These are phyloP conservation scores for Mixia osmundae DNA, from an alignment of 1,284 basidiomycete genomes.

Conservation along the genomic window DNA sequence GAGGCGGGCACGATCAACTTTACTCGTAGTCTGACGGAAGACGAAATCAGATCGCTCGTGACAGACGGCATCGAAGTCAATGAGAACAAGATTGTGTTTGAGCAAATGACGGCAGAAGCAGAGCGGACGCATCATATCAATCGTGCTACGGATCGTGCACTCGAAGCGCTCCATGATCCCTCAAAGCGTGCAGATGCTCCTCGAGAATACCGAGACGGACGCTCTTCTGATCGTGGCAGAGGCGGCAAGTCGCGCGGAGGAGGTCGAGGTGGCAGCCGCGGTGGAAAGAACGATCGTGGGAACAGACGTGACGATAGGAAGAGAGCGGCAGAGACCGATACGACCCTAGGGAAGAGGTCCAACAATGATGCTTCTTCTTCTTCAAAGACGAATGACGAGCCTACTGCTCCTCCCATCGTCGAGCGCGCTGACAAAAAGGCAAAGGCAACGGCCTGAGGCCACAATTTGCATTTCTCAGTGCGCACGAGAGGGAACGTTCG, in stretches of 20 bases:
- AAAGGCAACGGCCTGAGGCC: conserved; percentile 2
- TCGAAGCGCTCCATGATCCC: conserved; percentile 27
- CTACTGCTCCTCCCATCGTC: no score
- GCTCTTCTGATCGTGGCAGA: conserved; percentile 35
- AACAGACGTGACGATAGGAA: conserved; percentile 3
- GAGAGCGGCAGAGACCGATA: conserved; percentile 1
- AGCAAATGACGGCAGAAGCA: conserved; percentile 27
- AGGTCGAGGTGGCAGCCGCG: conserved; percentile 20
- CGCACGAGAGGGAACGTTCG: no score
- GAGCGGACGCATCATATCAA: conserved; percentile 56
- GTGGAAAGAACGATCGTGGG: conserved; percentile 16
- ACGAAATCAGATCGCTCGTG: no score
- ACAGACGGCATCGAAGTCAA: no score
- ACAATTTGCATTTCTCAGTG: no score
- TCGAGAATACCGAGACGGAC: conserved; percentile 39
- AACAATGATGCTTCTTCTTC: conserved; percentile 3
- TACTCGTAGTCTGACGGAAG: no score
- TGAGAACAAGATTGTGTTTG: not conserved
- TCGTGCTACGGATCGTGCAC: conserved; percentile 33
- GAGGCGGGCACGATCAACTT: no score
- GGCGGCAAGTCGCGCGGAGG: conserved; percentile 17
- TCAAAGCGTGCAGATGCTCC: conserved; percentile 44
- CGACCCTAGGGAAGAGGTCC: not conserved
- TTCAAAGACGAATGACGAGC: not conserved
- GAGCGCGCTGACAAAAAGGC: conserved; percentile 2